Conservation (phyloP, 441 rosid genomes). For the Hura crepitans region DNA sequence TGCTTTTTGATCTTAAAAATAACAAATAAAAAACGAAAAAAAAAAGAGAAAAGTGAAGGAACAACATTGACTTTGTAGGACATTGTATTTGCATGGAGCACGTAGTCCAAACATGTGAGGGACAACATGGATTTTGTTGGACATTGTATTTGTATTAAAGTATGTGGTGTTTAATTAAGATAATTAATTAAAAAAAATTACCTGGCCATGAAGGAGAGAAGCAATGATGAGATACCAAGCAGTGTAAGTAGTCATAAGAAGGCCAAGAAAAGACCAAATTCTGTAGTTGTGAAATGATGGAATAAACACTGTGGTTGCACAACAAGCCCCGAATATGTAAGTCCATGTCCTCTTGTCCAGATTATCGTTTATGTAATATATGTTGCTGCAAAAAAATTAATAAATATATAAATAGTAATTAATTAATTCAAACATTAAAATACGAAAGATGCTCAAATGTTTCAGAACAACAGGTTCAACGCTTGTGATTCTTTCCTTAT, state of each 20-base stretch:
- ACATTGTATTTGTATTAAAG: too few relatives aligned
- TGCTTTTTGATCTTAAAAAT: too few relatives aligned
- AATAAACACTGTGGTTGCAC: slow-evolving; percentile 92
- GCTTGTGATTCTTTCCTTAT: neutral
- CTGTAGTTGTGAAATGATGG: slow-evolving; percentile 96
- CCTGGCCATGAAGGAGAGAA: slow-evolving; percentile 85
- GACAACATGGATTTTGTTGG: neutral
- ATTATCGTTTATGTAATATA: slow-evolving; percentile 85
- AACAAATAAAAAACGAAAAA: too few relatives aligned
- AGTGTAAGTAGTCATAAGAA: slow-evolving; percentile 95
- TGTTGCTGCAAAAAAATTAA: slow-evolving; percentile 53
- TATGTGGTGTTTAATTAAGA: neutral
- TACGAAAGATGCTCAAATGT: neutral
- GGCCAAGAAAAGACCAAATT: slow-evolving; percentile 93
- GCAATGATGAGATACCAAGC: slow-evolving; percentile 95
- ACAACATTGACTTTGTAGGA: too few relatives aligned
- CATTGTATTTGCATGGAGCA: too few relatives aligned
- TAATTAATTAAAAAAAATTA: slow-evolving; percentile 14
- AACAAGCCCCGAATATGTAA: slow-evolving; percentile 92
- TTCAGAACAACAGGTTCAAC: neutral
- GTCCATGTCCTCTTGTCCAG: slow-evolving; percentile 98
- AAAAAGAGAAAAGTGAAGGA: too few relatives aligned
- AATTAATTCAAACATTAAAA: neutral
- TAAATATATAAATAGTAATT: too few relatives aligned
- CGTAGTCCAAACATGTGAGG: too few relatives aligned